A percentile compares a stretch with the other conserved stretches of the same genome.
Evolutionary conservation across 345 rosid genomes (phyloP).

Genomic region (Citrus sinensis): DVS_A1.0 CM039164.1:22703501-22704000

Average conservation of each 20-base stretch:
- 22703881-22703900: constrained; percentile 46
- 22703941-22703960: constrained; percentile 82
- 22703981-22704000: constrained; percentile 87
- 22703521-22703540: constrained; percentile 80
- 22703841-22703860: constrained; percentile 59
- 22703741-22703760: constrained; percentile 82
- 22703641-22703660: constrained; percentile 66
- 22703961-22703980: constrained; percentile 97
- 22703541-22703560: constrained; percentile 81
- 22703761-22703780: constrained; percentile 91
- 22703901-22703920: constrained; percentile 12
- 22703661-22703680: constrained; percentile 20
- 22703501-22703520: constrained; percentile 66
- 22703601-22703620: constrained; percentile 70
- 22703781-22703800: constrained; percentile 97
- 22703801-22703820: constrained; percentile 94
- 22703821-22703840: constrained; percentile 78
- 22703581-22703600: constrained; percentile 69
- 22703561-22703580: constrained; percentile 63
- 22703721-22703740: constrained; percentile 53
- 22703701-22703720: constrained; percentile 61
- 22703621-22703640: constrained; percentile 67
- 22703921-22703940: constrained; percentile 32
- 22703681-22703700: constrained; percentile 69
- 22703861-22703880: constrained; percentile 54